Base-by-base conservation (phyloP, 1,284 basidiomycete genomes). In the Coriolopsis trogii region DNA sequence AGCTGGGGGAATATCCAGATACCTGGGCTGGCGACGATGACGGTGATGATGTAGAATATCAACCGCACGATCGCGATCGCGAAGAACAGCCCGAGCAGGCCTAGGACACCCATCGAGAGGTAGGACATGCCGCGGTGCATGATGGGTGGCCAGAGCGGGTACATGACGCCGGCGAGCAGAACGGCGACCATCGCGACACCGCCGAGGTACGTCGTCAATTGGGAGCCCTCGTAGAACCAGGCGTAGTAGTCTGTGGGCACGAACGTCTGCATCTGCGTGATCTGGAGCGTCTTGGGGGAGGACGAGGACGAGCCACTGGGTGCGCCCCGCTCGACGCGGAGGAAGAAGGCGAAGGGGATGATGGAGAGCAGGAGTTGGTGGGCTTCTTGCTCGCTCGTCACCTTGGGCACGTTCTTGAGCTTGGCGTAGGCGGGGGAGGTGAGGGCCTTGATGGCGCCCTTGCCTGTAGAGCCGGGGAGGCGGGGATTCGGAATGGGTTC, bases 1-100 rank as follows among this genome's bases (percentile, higher is more conserved):
- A 99, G 76, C 68, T 98, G 93, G 0, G 97, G 96, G 80, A 98
- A 99, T 76, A 99, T 90, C 96, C 96, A 99, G 55, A 99, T 97
- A 29, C 96, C 97, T 15, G 94, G 94, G 51, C 87, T 85, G 25
- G 85, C 86, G 41, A 85, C 84, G 60, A 99, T 73, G 61, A 95
- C 72, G n/a, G 96, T 95, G 65, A 96, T 84, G 69, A 95, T 82
- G 75, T 95, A 99, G 71, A 98, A 89, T 64, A 99, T 92, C 55
- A 99, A 78, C 40, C 97, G 82, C 55, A 99, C 78, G 61, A 99
- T 87, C 5, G 95, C 94, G 58, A 98, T 83, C 6, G 73, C 93
- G 66, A 99, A 95, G 76, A 99, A 96, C 55, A 93, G 73, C 26
- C 86, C 95, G 54, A 99, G 85, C 58, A 99, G 78, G 23, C 92